Percentiles rank a stretch among this genome's conserved stretches.
phyloP scores from a whole-genome alignment of 345 rosid genomes.

The Acer yangbiense region DNA sequence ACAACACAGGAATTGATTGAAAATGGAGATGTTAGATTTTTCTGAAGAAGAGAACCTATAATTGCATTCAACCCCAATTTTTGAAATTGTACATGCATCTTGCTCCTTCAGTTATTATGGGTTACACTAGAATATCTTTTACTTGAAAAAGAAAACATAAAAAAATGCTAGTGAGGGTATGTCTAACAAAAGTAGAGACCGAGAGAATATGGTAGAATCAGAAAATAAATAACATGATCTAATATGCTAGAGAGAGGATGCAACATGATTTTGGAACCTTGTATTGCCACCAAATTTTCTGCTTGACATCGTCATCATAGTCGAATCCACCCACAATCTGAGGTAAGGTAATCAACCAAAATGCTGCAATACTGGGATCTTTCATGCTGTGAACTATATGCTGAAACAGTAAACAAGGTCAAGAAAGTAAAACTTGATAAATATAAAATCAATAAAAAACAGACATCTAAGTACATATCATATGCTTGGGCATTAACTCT shows the following conservation, averaged over 20 bases:
- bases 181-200: neutral
- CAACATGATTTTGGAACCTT: conserved; percentile 45
- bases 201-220: neutral
- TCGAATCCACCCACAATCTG: conserved; percentile 82
- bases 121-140: neutral
- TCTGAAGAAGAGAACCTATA: neutral
- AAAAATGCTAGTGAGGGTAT: neutral
- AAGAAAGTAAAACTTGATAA: conserved; percentile 12
- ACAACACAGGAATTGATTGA: neutral
- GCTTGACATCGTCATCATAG: conserved; percentile 81
- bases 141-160: neutral
- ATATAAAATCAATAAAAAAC: neutral
- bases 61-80: neutral
- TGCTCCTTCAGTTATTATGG: neutral
- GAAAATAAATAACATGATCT: neutral
- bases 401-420: conserved; percentile 47
- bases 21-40: conserved; percentile 7
- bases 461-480: neutral
- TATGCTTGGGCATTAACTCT: neutral
- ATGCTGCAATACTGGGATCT: conserved; percentile 94
- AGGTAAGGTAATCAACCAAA: conserved; percentile 91
- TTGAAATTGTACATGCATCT: neutral
- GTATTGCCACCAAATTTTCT: conserved; percentile 92
- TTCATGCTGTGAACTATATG: conserved; percentile 95
- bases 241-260: neutral